Evolutionary conservation across 1,284 basidiomycete species (phyloP).

Genomic region (Limonomyces culmigenus): DNA sequence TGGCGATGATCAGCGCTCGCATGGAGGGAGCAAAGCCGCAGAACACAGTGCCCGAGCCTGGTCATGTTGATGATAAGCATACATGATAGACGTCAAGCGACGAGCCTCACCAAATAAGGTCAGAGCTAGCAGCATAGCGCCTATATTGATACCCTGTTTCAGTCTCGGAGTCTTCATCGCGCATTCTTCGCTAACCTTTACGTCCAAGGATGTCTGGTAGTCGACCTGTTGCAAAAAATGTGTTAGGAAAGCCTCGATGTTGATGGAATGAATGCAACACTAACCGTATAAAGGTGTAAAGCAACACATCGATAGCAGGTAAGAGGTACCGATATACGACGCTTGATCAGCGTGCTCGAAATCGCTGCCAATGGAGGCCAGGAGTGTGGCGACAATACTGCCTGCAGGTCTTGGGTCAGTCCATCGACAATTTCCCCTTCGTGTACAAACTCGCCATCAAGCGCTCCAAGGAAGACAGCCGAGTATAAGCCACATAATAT

Average conservation of each 20-base stretch:
- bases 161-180: no score
- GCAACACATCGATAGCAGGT: conserved; percentile 78
- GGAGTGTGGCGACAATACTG: conserved; percentile 63
- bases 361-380: conserved; percentile 64
- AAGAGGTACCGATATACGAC: conserved; percentile 78
- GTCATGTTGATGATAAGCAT: conserved; percentile 1
- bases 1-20: conserved; percentile 64
- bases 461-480: conserved; percentile 63
- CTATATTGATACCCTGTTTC: no score
- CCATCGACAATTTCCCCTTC: not conserved
- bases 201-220: conserved; percentile 79
- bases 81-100: conserved; percentile 3
- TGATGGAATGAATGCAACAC: no score
- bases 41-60: conserved; percentile 65
- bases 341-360: conserved; percentile 66
- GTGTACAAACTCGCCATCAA: conserved; percentile 41
- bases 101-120: conserved; percentile 53
- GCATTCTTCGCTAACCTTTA: no score
- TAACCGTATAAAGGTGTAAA: conserved; percentile 80
- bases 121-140: conserved; percentile 68
- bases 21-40: conserved; percentile 77
- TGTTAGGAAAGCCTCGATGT: no score
- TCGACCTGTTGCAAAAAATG: conserved; percentile 60
- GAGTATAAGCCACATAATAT: no score
- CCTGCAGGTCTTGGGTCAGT: conserved; percentile 20